Base-by-base conservation (phyloP, 2,329 filamentous ascomycete species). In the Microcyclosporella mali region DNA sequence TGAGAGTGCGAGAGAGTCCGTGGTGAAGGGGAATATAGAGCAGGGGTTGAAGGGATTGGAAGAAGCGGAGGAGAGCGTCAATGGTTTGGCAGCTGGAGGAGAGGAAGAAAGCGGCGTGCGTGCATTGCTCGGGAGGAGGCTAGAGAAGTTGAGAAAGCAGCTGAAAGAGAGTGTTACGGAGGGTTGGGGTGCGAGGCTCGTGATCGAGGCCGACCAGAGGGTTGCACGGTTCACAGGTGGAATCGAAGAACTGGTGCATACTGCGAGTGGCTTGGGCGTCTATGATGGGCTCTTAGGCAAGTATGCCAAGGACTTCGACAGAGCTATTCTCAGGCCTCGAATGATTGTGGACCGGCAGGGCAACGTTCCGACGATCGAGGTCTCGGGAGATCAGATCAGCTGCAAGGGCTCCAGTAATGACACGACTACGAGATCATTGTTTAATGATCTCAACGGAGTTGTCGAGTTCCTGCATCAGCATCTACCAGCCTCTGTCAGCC, bases 161-260 rank as follows among this genome's bases (percentile, higher is more conserved):
- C 75, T 92, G 16, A 75, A 81, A 44, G 77, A 83, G 31, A 77
- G 78, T 7, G 74, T 92, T 30, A 75, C 78, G 33, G 71, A 73
- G 41, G 74, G 81, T n/a, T 95, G 88, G 87, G 76, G 77, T 45
- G 69, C 88, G 86, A 76, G 77, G 45, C 69, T 73, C 0, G 69
- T 90, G 33, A 69, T 88, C 14, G 78, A 90, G 56, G 63, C 70
- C 1, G 69, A 76, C 16, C 65, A 69, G 7, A 68, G 70, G 7
- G 72, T 66, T 34, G 66, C 92, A 6, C 73, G 69, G 0, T 73
- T 94, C 27, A 69, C 68, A 18, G 68, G 74, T 25, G 41, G 37
- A 6, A 35, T 62, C 3, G 45, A 40, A 40, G 47, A 31, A 4
- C 30, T 54, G 15, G 50, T 55, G 16, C 35, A 33, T 6, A 43